Conservation (phyloP, 164 flowering plant genomes). For the Malania oleifera region DNA sequence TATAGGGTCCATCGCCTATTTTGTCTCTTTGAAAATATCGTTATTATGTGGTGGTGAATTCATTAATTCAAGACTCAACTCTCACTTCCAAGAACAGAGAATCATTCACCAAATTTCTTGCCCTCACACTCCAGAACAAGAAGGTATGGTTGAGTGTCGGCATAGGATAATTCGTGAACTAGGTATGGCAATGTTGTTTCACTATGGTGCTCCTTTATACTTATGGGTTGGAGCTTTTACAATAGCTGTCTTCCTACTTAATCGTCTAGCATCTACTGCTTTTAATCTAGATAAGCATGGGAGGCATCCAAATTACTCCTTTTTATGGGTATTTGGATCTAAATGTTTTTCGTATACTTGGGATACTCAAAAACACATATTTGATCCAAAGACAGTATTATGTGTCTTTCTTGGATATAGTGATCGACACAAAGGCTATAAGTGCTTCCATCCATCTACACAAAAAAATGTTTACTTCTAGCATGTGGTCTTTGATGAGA, state of each 20-base stretch:
- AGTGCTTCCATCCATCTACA: neutral
- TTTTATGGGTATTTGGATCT: neutral
- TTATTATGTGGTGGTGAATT: neutral
- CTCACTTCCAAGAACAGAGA: neutral
- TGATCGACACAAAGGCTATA: neutral
- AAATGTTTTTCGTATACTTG: neutral
- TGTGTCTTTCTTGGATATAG: too few relatives aligned
- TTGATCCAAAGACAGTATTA: too few relatives aligned
- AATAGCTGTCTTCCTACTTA: neutral
- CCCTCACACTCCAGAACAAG: neutral
- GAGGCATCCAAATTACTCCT: neutral
- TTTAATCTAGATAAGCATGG: neutral
- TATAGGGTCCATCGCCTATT: neutral
- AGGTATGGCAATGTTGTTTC: neutral
- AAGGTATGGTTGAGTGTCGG: neutral
- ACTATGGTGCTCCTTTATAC: neutral
- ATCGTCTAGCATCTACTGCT: neutral
- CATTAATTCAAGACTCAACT: neutral
- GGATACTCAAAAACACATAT: too few relatives aligned
- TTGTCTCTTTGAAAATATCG: neutral
- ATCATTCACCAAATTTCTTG: neutral
- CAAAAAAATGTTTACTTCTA: neutral
- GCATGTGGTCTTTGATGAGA: slow-evolving; percentile 1
- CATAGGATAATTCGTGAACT: slow-evolving; percentile 4
- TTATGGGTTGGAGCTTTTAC: neutral